phyloP scores from a whole-genome alignment of 176 grass and related monocot species.

The Oryza longistaminata region DNA sequence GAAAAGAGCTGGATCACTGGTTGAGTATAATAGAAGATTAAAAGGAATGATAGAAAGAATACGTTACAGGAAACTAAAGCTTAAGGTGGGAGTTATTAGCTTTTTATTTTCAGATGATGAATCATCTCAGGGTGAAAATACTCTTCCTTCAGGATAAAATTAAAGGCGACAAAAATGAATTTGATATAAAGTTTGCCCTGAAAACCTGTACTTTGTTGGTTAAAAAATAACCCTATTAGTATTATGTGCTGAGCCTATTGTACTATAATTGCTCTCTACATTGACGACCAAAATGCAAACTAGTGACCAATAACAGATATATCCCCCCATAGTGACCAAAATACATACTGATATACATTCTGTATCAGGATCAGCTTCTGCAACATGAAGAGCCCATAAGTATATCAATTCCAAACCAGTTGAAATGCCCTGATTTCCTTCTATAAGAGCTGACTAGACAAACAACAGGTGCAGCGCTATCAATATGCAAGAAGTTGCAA shows the following conservation, averaged over 20 bases:
- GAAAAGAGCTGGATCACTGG: neutral
- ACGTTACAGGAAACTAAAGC: neutral
- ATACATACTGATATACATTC: conserved; percentile 80
- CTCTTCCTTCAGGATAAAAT: neutral
- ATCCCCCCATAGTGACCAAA: neutral
- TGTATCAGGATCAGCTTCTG: conserved; percentile 80
- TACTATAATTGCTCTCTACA: neutral
- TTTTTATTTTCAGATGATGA: neutral
- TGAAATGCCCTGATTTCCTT: conserved; percentile 77
- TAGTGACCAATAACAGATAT: no score
- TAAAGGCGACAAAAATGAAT: neutral
- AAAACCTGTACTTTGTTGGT: neutral
- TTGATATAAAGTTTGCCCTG: neutral
- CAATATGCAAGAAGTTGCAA: conserved; percentile 87
- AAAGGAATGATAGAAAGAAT: neutral
- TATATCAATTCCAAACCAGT: conserved; percentile 85
- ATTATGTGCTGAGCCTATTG: neutral
- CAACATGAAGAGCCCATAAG: conserved; percentile 67
- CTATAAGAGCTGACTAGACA: conserved; percentile 79
- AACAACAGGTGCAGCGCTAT: conserved; percentile 78
- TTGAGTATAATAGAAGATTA: neutral
- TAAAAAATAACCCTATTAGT: neutral
- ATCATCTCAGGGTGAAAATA: neutral
- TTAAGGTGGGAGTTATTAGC: neutral
- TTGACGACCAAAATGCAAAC: neutral